Evolutionary conservation across 2,329 filamentous ascomycete species (phyloP).

Genomic region (Trichoderma sp.): DNA sequence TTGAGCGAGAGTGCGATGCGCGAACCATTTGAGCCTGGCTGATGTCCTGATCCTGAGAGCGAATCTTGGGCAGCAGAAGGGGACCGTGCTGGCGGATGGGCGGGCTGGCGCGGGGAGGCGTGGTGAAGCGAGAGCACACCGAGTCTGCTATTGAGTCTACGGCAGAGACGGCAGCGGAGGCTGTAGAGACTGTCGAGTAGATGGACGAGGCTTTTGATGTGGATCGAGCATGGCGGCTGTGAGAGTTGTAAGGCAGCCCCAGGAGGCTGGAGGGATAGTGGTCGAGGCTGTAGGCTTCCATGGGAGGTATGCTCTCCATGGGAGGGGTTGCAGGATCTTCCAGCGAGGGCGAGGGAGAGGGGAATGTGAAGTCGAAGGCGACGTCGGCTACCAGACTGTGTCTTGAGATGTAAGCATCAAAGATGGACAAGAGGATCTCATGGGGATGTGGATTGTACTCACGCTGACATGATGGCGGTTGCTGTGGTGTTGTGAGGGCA

Average conservation of each 20-base stretch:
- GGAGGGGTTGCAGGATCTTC: conserved; percentile 33
- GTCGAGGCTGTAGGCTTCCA: conserved; percentile 50
- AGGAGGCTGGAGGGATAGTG: conserved; percentile 44
- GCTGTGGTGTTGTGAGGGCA: conserved; percentile 17
- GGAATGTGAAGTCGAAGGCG: conserved; percentile 60
- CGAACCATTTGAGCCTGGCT: conserved; percentile 37
- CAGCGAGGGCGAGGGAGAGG: conserved; percentile 30
- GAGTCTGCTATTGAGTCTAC: conserved; percentile 58
- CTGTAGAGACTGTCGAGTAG: conserved; percentile 48
- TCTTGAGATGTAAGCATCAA: conserved; percentile 24
- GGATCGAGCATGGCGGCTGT: conserved; percentile 54
- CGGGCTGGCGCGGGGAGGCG: conserved; percentile 61
- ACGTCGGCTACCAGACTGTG: conserved; percentile 60
- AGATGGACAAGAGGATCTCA: neutral
- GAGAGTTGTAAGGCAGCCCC: conserved; percentile 49
- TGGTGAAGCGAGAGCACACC: conserved; percentile 64
- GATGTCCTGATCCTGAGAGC: conserved; percentile 76
- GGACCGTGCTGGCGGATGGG: conserved; percentile 77
- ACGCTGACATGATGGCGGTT: conserved; percentile 35
- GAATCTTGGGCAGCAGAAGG: conserved; percentile 78
- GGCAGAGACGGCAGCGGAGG: conserved; percentile 42
- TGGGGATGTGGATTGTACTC: conserved; percentile 23
- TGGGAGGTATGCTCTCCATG: conserved; percentile 25
- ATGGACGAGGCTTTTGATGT: conserved; percentile 64
- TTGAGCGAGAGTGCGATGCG: conserved; percentile 12